Evolutionary conservation across 2,329 filamentous ascomycete species (phyloP).

Genomic region (Penicillium italicum): DNA sequence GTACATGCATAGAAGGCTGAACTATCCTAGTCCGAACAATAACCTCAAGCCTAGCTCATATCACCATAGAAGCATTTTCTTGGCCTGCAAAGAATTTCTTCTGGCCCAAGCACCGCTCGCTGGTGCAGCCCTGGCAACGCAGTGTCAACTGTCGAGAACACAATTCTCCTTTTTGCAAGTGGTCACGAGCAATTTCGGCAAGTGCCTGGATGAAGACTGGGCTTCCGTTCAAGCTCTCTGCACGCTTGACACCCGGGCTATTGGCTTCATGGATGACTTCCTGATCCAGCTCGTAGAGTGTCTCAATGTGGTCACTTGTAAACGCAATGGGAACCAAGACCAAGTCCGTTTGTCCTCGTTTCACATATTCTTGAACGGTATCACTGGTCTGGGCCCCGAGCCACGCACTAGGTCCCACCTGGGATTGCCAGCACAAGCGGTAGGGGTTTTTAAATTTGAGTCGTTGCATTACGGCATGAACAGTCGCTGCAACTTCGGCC

Average conservation of each 20-base stretch:
- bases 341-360: slow-evolving; percentile 86
- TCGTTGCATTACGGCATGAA: slow-evolving; percentile 92
- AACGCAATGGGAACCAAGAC: slow-evolving; percentile 94
- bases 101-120: slow-evolving; percentile 73
- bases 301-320: slow-evolving; percentile 98
- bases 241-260: slow-evolving; percentile 79
- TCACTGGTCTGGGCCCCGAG: slow-evolving; percentile 87
- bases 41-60: slow-evolving; percentile 5
- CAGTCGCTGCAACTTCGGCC: slow-evolving; percentile 90
- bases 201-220: slow-evolving; percentile 86
- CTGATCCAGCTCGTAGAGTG: slow-evolving; percentile 85
- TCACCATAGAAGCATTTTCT: slow-evolving; percentile 33
- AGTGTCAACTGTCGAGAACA: slow-evolving; percentile 85
- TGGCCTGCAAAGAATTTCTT: slow-evolving; percentile 62
- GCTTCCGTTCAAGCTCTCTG: slow-evolving; percentile 87
- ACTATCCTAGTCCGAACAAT: neutral
- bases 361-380: slow-evolving; percentile 83
- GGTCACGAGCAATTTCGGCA: slow-evolving; percentile 77
- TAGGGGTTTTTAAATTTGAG: slow-evolving; percentile 87
- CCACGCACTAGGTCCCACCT: slow-evolving; percentile 94
- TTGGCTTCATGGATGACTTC: slow-evolving; percentile 85
- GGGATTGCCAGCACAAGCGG: slow-evolving; percentile 94
- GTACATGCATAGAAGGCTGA: neutral
- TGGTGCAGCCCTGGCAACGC: slow-evolving; percentile 90
- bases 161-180: slow-evolving; percentile 66